Evolutionary conservation across 495 filamentous ascomycete genomes (phyloP).

Genomic region (Lasiosphaeria ovina): DNA sequence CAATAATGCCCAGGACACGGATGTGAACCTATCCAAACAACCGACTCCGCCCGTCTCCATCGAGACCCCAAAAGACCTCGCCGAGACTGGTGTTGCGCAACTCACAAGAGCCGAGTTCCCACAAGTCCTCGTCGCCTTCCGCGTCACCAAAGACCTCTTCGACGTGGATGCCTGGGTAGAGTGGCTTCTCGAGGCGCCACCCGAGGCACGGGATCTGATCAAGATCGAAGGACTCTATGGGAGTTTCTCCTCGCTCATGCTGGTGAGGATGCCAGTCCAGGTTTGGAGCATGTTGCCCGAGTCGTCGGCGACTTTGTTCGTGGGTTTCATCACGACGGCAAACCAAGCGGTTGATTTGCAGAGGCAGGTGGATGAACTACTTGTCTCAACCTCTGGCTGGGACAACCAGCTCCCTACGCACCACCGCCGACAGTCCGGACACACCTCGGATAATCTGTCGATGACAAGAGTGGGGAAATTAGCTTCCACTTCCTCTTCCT

Average conservation of each 20-base stretch:
- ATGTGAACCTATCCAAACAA: no score
- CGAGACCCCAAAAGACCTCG: no score
- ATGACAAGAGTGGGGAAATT: no score
- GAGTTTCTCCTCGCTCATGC: not conserved
- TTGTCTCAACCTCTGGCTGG: no score
- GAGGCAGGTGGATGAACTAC: not conserved
- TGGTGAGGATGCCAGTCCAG: not conserved
- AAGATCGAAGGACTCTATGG: not conserved
- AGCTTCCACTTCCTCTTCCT: no score
- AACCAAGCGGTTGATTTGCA: not conserved
- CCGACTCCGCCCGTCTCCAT: no score
- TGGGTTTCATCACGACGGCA: conserved; percentile 1
- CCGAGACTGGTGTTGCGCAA: not conserved
- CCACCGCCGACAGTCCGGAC: no score
- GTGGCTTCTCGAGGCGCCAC: not conserved
- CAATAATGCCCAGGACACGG: no score
- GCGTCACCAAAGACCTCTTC: not conserved
- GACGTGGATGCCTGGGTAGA: not conserved
- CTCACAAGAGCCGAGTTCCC: not conserved
- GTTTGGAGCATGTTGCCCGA: not conserved
- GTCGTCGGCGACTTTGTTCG: not conserved
- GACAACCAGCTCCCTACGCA: no score
- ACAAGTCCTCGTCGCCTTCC: not conserved
- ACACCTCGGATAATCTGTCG: no score
- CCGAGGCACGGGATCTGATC: not conserved